Percentiles rank a stretch among this genome's conserved stretches.
Conservation (phyloP, 2,329 filamentous ascomycete genomes). For the Dactylonectria estremocensis region DNA sequence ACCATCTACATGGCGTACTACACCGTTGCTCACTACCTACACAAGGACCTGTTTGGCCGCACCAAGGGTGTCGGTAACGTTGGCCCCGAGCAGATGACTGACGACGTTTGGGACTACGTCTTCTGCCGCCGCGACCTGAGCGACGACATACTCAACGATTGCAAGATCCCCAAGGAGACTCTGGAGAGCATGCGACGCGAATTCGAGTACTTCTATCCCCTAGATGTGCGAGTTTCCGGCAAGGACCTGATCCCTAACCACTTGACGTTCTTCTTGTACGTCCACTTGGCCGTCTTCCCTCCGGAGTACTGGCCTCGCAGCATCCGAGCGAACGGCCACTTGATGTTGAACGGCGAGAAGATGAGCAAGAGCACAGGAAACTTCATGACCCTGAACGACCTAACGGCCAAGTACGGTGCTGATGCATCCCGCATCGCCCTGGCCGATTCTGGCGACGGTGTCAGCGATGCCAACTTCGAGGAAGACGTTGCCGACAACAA, state of each 20-base stretch:
- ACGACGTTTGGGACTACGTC: constrained; percentile 97
- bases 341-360: constrained; percentile 97
- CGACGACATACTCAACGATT: constrained; percentile 75
- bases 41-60: constrained; percentile 89
- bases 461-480: constrained; percentile 97
- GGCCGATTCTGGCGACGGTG: constrained; percentile 93
- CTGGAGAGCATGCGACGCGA: constrained; percentile 88
- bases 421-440: constrained; percentile 93
- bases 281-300: constrained; percentile 91
- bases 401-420: constrained; percentile 92
- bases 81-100: constrained; percentile 88
- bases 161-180: constrained; percentile 80
- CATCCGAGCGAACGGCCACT: constrained; percentile 91
- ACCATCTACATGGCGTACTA: constrained; percentile 94
- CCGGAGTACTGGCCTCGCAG: constrained; percentile 90
- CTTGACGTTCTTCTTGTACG: constrained; percentile 95
- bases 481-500: constrained; percentile 94
- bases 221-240: constrained; percentile 89
- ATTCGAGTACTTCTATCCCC: constrained; percentile 97
- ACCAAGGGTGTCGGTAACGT: constrained; percentile 79
- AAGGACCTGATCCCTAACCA: constrained; percentile 97
- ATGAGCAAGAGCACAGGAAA: constrained; percentile 99
- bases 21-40: constrained; percentile 77
- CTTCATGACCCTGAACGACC: constrained; percentile 91
- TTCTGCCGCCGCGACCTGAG: constrained; percentile 83